These are phyloP conservation scores for Lycium barbarum DNA, from an alignment of 257 asterid genomes.

Conservation along the genomic window DNA sequence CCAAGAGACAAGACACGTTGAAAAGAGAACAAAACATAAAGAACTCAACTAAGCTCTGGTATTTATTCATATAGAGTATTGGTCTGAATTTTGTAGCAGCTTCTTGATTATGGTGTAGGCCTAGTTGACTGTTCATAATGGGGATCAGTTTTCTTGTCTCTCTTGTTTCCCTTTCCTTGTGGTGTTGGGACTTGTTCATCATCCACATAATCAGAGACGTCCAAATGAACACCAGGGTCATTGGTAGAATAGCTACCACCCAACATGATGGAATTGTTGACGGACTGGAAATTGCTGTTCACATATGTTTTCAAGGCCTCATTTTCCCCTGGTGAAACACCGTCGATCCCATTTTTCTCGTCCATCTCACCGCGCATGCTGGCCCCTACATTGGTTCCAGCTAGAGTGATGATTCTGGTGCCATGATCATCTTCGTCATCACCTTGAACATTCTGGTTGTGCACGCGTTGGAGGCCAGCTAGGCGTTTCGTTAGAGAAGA, in stretches of 20 bases:
- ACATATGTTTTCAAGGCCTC: slow-evolving; percentile 67
- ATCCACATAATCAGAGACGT: slow-evolving; percentile 60
- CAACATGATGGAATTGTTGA: slow-evolving; percentile 92
- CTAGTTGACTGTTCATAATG: slow-evolving; percentile 35
- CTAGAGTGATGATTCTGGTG: slow-evolving; percentile 73
- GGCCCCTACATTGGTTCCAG: slow-evolving; percentile 88
- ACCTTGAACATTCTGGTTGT: slow-evolving; percentile 31
- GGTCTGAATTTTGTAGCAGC: not conserved
- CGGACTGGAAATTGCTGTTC: slow-evolving; percentile 90
- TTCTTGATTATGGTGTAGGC: slow-evolving; percentile 16
- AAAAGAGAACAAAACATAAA: slow-evolving; percentile 12
- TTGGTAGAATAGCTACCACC: slow-evolving; percentile 76
- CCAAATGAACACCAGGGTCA: slow-evolving; percentile 94
- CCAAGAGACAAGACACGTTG: not conserved
- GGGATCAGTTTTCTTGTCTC: slow-evolving; percentile 47
- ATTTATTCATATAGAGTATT: slow-evolving; percentile 21
- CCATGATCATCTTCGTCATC: slow-evolving; percentile 58
- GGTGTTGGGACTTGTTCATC: slow-evolving; percentile 25
- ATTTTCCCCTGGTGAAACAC: slow-evolving; percentile 41
- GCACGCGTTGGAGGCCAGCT: slow-evolving; percentile 49
- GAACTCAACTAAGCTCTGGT: slow-evolving; percentile 27
- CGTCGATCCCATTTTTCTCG: slow-evolving; percentile 43
- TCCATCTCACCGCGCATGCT: slow-evolving; percentile 78
- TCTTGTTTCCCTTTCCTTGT: slow-evolving; percentile 40
- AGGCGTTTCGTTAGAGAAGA: slow-evolving; percentile 65